Conservation (phyloP, 352 stramenopile genomes). For the Elongisporangium undulatum region DNA sequence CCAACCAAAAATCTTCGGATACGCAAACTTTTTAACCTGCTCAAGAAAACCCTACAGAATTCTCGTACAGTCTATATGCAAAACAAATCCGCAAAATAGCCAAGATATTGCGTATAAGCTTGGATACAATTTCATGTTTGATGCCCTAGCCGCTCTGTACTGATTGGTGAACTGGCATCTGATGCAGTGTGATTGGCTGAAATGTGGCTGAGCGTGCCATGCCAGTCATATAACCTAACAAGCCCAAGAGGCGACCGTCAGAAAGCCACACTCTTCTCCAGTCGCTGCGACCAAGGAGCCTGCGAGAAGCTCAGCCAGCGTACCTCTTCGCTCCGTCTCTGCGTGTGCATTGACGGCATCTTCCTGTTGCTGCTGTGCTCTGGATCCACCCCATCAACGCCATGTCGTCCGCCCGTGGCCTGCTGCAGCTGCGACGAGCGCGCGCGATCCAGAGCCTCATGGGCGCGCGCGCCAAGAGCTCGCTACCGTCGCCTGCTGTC, state of each 20-base stretch:
- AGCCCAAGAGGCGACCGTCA: not conserved
- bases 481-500: constrained; percentile 12
- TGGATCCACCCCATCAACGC: not conserved
- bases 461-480: constrained; percentile 21
- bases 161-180: not conserved
- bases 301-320: not conserved
- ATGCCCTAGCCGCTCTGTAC: not conserved
- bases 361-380: not conserved
- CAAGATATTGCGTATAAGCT: constrained; percentile 1
- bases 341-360: not conserved
- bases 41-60: no score
- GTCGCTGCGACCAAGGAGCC: not conserved
- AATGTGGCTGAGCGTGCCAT: not conserved
- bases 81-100: not conserved
- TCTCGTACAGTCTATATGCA: not conserved
- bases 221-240: not conserved
- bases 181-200: not conserved
- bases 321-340: not conserved
- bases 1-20: not conserved
- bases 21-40: not conserved
- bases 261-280: not conserved
- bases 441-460: not conserved
- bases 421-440: not conserved
- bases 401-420: not conserved
- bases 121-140: not conserved